Evolutionary conservation across 257 asterid genomes (phyloP).

Genomic region (Nicotiana obtusifolia): DNA sequence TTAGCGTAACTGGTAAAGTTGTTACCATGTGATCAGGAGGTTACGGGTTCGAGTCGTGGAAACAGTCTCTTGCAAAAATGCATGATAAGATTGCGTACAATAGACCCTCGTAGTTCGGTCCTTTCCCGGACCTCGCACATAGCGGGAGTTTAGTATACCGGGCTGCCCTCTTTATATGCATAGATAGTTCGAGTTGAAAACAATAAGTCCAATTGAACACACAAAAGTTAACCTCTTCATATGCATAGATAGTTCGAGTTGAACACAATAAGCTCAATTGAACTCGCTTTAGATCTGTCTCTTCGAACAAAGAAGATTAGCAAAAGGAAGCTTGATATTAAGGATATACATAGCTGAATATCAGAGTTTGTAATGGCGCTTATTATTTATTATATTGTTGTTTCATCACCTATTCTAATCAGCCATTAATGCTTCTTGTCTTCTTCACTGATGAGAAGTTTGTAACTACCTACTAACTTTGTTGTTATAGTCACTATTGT

Average conservation of each 20-base stretch:
- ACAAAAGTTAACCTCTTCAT: not conserved
- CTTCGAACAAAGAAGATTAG: not conserved
- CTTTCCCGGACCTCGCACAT: too few relatives aligned
- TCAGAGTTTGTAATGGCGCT: not conserved
- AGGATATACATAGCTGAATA: not conserved
- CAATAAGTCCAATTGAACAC: not conserved
- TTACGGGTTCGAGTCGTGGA: too few relatives aligned
- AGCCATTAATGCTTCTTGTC: conserved; percentile 18
- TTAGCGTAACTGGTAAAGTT: too few relatives aligned
- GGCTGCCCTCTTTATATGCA: not conserved
- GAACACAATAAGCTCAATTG: not conserved
- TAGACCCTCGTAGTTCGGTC: too few relatives aligned
- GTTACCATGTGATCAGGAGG: too few relatives aligned
- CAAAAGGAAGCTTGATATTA: not conserved
- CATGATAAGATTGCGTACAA: too few relatives aligned
- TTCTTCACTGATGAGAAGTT: conserved; percentile 18
- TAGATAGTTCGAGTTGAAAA: not conserved
- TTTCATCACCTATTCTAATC: not conserved
- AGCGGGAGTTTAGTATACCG: too few relatives aligned
- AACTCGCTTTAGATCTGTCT: not conserved
- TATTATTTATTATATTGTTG: not conserved
- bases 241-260: not conserved
- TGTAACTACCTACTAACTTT: not conserved
- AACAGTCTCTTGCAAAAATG: too few relatives aligned
- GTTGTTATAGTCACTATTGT: conserved; percentile 7